A percentile compares a stretch with the other conserved stretches of the same genome.
Conservation (phyloP, 345 rosid species). For the Combretum micranthum region DNA sequence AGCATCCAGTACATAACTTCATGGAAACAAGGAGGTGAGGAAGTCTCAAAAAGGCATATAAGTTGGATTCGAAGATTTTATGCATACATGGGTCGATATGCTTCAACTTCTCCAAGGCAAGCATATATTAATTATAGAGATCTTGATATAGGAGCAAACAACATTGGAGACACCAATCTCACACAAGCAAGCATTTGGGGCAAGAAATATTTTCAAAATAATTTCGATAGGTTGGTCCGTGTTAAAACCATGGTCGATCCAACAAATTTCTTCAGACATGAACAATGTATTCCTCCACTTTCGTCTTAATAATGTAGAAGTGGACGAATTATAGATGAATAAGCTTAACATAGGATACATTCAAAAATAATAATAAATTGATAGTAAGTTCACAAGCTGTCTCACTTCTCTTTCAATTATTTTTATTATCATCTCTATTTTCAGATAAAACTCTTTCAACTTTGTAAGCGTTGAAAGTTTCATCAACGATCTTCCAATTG, state of each 20-base stretch:
- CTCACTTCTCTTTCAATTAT: no score
- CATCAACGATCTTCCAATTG: no score
- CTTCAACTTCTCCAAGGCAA: background rate
- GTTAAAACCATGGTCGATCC: slow-evolving; percentile 33
- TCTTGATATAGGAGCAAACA: slow-evolving; percentile 18
- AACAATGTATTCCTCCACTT: slow-evolving; percentile 6
- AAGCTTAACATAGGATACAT: no score
- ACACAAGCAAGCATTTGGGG: slow-evolving; percentile 31
- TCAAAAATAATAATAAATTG: no score
- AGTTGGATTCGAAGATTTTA: slow-evolving; percentile 26
- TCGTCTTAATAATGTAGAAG: no score
- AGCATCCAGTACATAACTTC: slow-evolving; percentile 2
- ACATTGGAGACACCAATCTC: slow-evolving; percentile 10
- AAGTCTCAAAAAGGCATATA: slow-evolving; percentile 1
- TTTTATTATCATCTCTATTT: no score
- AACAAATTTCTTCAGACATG: no score
- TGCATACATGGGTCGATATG: slow-evolving; percentile 3
- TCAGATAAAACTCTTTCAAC: no score
- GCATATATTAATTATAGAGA: slow-evolving; percentile 11
- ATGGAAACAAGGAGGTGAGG: slow-evolving; percentile 14
- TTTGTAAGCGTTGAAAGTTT: no score
- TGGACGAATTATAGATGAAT: no score
- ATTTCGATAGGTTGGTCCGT: slow-evolving; percentile 26
- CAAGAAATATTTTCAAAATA: background rate
- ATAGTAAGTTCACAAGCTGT: no score